Evolutionary conservation across 768 basidiomycete genomes (phyloP), one percentile per base, ranked within the genome.

Genomic region (Tylopilus felleus): DNA sequence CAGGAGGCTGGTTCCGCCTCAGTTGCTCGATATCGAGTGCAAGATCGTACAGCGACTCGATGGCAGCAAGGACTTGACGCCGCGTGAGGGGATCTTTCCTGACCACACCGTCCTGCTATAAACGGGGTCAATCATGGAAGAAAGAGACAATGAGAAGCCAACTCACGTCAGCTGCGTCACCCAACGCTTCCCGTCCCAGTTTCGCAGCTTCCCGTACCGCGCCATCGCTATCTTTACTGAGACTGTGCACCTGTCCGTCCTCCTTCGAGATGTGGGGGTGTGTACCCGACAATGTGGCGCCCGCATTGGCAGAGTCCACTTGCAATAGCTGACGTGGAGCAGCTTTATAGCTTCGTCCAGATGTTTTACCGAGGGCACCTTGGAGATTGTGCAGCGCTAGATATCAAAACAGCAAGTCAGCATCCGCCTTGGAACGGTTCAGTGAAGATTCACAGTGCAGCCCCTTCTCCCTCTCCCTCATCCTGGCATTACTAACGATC

Each of bases 251-350:
- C 41, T 57, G 65, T 8, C 68, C 71, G 35, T 82, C 81, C 35
- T 81, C 75, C 67, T 80, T 85, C 44, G 81, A 79, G 36, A 82
- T 81, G 46, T 77, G 74, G 7, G 68, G 71, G 47, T 73, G 81
- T 57, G 69, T 75, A 68, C 52, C 80, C 72, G 65, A 77, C 64
- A 58, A 53, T 8, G 64, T 61, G n/a, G 74, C 47, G 33, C 69
- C 62, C 12, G 73, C 62, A 56, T 75, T 72, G 33, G 72, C 66
- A 46, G 83, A 65, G 54, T 91, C 88, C 9, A 98, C 93, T 69
- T 98, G 93, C 5, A 99, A 80, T 23, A 98, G 83, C 56, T 97
- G 96, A 39, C 96, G 83, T 14, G 97, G 97, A n/a, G 95, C 95
- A 28, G 94, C 93, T 63, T 93, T 94, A 66, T 94, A 91, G 56